These are phyloP conservation scores for Boletus patriciae DNA, from an alignment of 768 basidiomycete species.

Conservation along the genomic window DNA sequence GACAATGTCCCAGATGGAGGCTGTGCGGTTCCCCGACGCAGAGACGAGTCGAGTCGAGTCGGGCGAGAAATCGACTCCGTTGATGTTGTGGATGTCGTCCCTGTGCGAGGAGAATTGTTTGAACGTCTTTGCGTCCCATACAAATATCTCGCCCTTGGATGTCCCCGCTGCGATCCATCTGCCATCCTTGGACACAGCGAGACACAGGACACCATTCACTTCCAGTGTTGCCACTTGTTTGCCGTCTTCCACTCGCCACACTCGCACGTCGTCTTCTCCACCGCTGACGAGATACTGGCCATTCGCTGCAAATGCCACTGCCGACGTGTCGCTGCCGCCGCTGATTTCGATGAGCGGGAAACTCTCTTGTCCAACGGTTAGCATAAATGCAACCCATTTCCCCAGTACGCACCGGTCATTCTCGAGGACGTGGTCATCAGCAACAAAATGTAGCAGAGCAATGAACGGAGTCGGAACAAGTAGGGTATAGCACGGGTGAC, in stretches of 20 bases:
- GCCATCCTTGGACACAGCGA: constrained; percentile 1
- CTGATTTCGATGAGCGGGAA: background rate
- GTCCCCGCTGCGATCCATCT: constrained; percentile 4
- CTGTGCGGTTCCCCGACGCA: background rate
- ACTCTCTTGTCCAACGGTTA: background rate
- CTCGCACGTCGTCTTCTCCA: background rate
- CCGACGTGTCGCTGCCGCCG: background rate
- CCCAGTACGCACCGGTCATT: background rate
- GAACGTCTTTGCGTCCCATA: background rate
- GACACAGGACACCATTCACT: background rate
- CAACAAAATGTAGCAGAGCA: background rate
- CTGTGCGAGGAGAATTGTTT: background rate
- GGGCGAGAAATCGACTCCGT: constrained; percentile 3
- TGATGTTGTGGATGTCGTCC: accelerated
- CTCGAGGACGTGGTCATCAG: too few relatives aligned
- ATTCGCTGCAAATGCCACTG: background rate
- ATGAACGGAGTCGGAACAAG: too few relatives aligned
- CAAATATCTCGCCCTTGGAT: background rate
- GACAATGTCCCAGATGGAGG: background rate
- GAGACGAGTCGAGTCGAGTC: background rate
- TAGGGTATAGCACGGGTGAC: background rate
- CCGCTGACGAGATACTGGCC: background rate
- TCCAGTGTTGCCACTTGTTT: background rate
- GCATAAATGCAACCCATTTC: too few relatives aligned
- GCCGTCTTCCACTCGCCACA: background rate